Evolutionary conservation across 768 basidiomycete genomes (phyloP).

Genomic region (Tulasnella sp.): DNA sequence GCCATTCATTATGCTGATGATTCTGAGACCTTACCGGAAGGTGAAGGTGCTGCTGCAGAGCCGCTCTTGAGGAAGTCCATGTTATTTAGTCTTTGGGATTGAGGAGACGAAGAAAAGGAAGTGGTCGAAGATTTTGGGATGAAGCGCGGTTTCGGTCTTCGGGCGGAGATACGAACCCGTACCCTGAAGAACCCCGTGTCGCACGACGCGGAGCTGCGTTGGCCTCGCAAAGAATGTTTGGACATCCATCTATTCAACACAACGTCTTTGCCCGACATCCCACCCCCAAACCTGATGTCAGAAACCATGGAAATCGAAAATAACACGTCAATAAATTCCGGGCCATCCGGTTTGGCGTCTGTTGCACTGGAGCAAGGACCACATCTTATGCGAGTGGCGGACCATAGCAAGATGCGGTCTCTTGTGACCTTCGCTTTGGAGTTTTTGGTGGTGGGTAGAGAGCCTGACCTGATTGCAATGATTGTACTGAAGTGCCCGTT

Average conservation of each 20-base stretch:
- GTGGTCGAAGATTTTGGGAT: not conserved
- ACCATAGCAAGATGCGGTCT: slow-evolving; percentile 13
- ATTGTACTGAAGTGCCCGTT: not conserved
- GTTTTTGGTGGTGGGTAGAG: slow-evolving; percentile 16
- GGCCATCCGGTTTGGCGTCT: not conserved
- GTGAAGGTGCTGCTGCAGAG: not conserved
- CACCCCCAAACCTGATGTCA: not conserved
- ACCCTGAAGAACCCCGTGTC: not conserved
- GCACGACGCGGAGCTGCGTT: not conserved
- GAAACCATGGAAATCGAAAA: not conserved
- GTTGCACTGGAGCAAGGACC: not conserved
- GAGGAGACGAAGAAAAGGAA: not conserved
- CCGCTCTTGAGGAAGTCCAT: slow-evolving; percentile 9
- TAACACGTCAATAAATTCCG: not conserved
- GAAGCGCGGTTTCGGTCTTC: not conserved
- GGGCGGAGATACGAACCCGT: not conserved
- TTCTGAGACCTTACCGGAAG: not conserved
- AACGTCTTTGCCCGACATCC: not conserved
- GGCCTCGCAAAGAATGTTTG: not conserved
- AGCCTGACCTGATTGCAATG: not conserved
- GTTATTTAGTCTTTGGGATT: not conserved
- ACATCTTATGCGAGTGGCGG: slow-evolving; percentile 17
- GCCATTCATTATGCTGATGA: not conserved
- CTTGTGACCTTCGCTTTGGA: slow-evolving; percentile 18
- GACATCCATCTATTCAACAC: not conserved